Percentiles rank a stretch among this genome's conserved stretches.
Conservation (phyloP, 2,329 filamentous ascomycete genomes). For the Fusarium sp. region DNA sequence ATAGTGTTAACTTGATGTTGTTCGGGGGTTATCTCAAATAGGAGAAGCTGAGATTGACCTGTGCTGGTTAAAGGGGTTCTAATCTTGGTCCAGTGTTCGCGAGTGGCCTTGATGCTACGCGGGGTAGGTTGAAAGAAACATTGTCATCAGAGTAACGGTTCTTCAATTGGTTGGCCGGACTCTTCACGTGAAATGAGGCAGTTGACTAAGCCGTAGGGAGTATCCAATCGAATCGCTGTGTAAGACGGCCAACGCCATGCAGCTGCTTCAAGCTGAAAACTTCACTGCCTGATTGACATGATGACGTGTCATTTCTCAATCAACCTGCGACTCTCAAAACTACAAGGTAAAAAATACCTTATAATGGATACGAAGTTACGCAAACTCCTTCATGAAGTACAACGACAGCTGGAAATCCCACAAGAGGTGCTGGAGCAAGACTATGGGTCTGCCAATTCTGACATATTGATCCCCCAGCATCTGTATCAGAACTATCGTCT, state of each 20-base stretch:
- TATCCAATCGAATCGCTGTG: not conserved
- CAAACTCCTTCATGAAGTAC: rapidly evolving
- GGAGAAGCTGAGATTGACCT: not conserved
- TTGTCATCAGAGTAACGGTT: not conserved
- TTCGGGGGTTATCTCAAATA: too few relatives aligned
- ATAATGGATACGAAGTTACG: not conserved
- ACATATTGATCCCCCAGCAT: rapidly evolving
- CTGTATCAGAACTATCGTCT: rapidly evolving
- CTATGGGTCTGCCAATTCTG: rapidly evolving
- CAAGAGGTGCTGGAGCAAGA: rapidly evolving
- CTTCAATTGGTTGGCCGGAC: not conserved
- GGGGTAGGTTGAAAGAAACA: not conserved
- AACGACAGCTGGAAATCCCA: not conserved
- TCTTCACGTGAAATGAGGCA: rapidly evolving
- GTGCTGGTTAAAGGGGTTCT: not conserved
- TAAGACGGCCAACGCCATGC: not conserved
- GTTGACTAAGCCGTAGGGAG: not conserved
- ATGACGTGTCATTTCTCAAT: not conserved
- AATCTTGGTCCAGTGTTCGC: rapidly evolving
- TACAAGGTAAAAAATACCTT: rapidly evolving
- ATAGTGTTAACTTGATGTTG: not conserved
- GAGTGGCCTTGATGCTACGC: not conserved
- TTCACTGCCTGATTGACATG: not conserved
- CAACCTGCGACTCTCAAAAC: rapidly evolving
- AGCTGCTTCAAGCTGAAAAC: not conserved